Evolutionary conservation across 2,329 filamentous ascomycete species (phyloP).

Genomic region (Madurella mycetomatis): DNA sequence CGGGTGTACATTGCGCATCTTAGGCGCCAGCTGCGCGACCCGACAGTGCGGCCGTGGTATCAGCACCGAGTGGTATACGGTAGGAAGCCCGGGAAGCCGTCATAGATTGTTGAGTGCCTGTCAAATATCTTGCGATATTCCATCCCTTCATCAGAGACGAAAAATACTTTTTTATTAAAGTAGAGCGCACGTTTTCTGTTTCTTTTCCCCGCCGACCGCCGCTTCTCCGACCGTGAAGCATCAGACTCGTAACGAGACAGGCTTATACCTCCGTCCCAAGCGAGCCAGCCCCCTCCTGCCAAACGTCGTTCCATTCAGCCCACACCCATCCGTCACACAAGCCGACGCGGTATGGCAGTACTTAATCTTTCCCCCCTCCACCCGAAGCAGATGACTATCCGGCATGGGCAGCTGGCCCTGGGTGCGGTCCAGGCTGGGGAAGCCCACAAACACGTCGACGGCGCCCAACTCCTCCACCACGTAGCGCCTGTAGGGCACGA

Average conservation of each 20-base stretch:
- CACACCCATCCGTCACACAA: constrained; percentile 17
- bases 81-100: constrained; percentile 3
- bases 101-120: too few relatives aligned
- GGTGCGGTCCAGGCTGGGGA: constrained; percentile 26
- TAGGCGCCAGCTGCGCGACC: constrained; percentile 4
- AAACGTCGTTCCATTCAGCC: constrained; percentile 17
- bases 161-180: too few relatives aligned
- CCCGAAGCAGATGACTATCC: constrained; percentile 28
- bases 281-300: background rate
- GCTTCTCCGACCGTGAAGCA: background rate
- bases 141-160: too few relatives aligned
- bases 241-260: background rate
- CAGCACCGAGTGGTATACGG: constrained; percentile 7
- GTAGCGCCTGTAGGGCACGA: constrained; percentile 25
- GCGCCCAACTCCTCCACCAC: constrained; percentile 27
- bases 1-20: background rate
- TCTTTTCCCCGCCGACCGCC: too few relatives aligned
- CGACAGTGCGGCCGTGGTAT: background rate
- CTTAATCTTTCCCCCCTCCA: constrained; percentile 27
- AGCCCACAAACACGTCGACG: constrained; percentile 27
- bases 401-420: constrained; percentile 20
- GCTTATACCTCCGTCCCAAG: background rate
- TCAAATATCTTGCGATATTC: too few relatives aligned
- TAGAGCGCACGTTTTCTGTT: too few relatives aligned
- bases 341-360: constrained; percentile 25